Conservation (phyloP, 805 yeast genomes). For the Tetrapisispora namnaoensis region DNA sequence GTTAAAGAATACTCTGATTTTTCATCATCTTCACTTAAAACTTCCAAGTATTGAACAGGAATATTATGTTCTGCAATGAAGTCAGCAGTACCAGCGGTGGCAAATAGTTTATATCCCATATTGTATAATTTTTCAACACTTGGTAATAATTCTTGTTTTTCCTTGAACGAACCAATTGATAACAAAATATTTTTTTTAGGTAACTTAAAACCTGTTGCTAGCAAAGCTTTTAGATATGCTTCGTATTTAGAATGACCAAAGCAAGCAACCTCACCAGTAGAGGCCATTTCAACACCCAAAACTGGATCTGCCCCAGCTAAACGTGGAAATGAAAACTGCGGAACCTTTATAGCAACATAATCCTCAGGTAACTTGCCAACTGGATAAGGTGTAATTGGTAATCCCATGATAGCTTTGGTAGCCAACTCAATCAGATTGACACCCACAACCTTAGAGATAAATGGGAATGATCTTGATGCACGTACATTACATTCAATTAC, state of each 20-base stretch:
- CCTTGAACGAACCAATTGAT: conserved; percentile 94
- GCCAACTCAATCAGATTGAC: conserved; percentile 96
- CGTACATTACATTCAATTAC: conserved; percentile 98
- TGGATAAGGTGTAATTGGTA: conserved; percentile 85
- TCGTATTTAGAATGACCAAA: conserved; percentile 95
- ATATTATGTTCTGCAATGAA: conserved; percentile 90
- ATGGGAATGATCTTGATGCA: conserved; percentile 99
- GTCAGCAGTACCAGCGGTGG: conserved; percentile 98
- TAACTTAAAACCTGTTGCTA: conserved; percentile 89
- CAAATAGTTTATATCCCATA: conserved; percentile 84
- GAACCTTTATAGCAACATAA: conserved; percentile 93
- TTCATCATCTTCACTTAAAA: conserved; percentile 67
- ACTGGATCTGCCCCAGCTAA: conserved; percentile 97
- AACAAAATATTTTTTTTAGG: conserved; percentile 92
- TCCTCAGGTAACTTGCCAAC: conserved; percentile 80
- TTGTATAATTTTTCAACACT: conserved; percentile 70
- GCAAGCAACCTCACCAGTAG: conserved; percentile 97
- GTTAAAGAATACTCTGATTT: conserved; percentile 91
- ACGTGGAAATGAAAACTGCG: conserved; percentile 95
- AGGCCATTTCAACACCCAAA: conserved; percentile 97
- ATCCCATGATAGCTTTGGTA: conserved; percentile 85
- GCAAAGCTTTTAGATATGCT: conserved; percentile 88
- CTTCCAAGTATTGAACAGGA: conserved; percentile 92
- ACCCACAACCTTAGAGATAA: conserved; percentile 94
- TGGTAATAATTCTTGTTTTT: conserved; percentile 88